A percentile compares a stretch with the other conserved stretches of the same genome.
Evolutionary conservation across 2,329 filamentous ascomycete species (phyloP).

Genomic region (Fusarium haematococcum): DNA sequence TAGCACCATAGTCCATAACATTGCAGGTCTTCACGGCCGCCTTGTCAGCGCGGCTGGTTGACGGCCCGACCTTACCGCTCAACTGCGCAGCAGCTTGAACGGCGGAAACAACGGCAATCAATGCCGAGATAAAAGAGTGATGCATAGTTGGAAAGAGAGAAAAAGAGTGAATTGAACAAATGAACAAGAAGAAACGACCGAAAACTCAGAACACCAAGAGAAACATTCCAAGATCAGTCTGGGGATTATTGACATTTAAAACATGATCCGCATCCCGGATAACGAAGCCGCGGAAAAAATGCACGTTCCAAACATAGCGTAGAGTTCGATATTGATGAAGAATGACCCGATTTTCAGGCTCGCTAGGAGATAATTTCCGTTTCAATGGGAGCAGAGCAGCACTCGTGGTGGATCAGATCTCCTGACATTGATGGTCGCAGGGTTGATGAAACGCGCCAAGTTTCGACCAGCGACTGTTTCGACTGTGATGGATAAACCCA

Average conservation of each 20-base stretch:
- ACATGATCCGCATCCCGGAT: not conserved
- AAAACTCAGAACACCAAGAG: not conserved
- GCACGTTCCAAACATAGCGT: not conserved
- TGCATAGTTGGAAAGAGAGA: conserved; percentile 10
- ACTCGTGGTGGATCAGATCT: not conserved
- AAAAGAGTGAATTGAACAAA: not conserved
- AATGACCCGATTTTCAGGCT: conserved; percentile 6
- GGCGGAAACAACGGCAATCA: conserved; percentile 30
- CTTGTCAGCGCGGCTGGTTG: conserved; percentile 20
- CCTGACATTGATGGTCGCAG: not conserved
- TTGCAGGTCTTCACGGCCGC: conserved; percentile 36
- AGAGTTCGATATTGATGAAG: conserved; percentile 5
- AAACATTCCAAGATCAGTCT: not conserved
- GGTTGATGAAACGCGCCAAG: conserved; percentile 13
- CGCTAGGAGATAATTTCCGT: not conserved
- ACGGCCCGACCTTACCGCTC: conserved; percentile 32
- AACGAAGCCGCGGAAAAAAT: not conserved
- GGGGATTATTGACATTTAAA: not conserved
- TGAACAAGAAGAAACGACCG: not conserved
- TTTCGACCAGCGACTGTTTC: not conserved
- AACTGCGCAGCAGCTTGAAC: conserved; percentile 36
- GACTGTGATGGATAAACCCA: not conserved
- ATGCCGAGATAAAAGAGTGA: conserved; percentile 25
- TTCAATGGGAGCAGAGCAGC: not conserved
- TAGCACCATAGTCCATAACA: conserved; percentile 32